Evolutionary conservation across 441 rosid genomes (phyloP).

Genomic region (Breynia disticha): DNA sequence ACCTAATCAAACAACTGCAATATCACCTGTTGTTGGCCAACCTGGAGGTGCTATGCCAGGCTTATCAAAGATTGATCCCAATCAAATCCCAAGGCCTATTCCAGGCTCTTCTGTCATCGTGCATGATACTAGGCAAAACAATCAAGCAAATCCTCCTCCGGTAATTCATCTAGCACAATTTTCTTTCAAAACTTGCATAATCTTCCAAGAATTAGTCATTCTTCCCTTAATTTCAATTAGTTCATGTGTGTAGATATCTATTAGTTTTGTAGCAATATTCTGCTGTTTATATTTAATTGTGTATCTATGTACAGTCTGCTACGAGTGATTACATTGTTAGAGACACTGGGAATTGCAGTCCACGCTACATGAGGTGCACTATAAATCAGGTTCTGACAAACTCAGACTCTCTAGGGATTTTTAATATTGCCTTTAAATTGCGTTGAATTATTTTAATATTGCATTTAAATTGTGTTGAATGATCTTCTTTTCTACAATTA

Average conservation of each 20-base stretch:
- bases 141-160: constrained; percentile 62
- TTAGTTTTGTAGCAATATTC: not conserved
- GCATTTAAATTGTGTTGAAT: no score
- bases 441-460: no score
- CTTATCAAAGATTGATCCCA: constrained; percentile 52
- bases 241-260: not conserved
- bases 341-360: constrained; percentile 65
- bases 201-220: not conserved
- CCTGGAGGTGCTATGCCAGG: constrained; percentile 38
- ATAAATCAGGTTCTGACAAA: constrained; percentile 50
- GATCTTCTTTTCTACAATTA: no score
- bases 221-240: not conserved
- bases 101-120: constrained; percentile 34
- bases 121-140: constrained; percentile 48
- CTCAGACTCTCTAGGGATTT: no score
- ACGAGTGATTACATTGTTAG: constrained; percentile 59
- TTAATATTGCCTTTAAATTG: not conserved
- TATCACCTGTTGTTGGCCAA: constrained; percentile 48
- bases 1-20: constrained; percentile 47
- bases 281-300: constrained; percentile 9
- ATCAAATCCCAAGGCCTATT: constrained; percentile 57
- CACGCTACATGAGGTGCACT: constrained; percentile 79
- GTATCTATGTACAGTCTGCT: constrained; percentile 37
- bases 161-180: constrained; percentile 21
- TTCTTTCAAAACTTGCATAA: not conserved